Base-by-base conservation (phyloP, 164 flowering plant species). In the Cinnamomum chago region DNA sequence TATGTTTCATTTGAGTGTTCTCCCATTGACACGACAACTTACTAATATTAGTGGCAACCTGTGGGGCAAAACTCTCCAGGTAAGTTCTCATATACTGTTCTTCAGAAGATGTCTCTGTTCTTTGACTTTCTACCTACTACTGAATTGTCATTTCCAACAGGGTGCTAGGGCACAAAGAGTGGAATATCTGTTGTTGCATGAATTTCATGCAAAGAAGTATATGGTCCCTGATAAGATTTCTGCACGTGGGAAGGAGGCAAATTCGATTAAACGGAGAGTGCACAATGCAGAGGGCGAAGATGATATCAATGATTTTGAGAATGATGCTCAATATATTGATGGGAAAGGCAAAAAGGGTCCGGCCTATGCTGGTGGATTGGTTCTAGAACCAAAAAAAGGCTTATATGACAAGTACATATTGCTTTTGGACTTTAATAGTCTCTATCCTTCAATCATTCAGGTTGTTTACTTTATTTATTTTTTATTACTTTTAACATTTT, bases 161-260 rank as follows among this genome's bases (percentile, higher is more conserved):
- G 99, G 99, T 81, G 98, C 98, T 71, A 88, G 99, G 79, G 98
- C 99, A 11, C 99, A 96, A 73, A 86, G 99, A 84, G 97, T 92
- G 73, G 99, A 96, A 82, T 96, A 88, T 81, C 96, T 92, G 65
- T 80, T 96, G 79, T 82, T 96, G 81, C 99, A 96, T 84, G 92
- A 92, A 74, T 96, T 96, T 79, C 97, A 96, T 84, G 90, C 90
- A 50, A 88, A 86, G 85, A 96, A 96, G 78, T 96, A 85, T 83
- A 91, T 96, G 72, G 89, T 91, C 60, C 99, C 99, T 40, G 99
- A 96, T 83, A 96, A 90, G 83, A 78, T 81, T 75, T 81, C 88
- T 67, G 78, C 87, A 72, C 83, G 84, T 75, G 72, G 73, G 55
- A 90, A 89, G 77, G 97, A 90, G 67, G 65, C 73, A 65, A 92